These are phyloP conservation scores for Starmerella khaoyaiensis DNA, from an alignment of 805 yeast genomes.

Conservation along the genomic window DNA sequence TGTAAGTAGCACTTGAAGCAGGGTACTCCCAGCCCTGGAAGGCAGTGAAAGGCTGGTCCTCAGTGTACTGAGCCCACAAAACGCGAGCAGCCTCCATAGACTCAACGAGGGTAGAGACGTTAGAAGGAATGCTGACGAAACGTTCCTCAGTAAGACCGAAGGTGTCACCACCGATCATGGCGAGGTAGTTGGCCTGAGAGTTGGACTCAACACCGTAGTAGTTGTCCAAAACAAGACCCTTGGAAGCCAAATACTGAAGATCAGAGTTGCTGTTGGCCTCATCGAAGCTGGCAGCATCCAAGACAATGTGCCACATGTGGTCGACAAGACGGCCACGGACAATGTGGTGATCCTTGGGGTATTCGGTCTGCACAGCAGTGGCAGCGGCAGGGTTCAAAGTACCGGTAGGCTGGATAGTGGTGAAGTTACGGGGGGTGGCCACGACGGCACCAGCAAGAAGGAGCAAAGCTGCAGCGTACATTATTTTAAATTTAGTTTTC, in stretches of 20 bases:
- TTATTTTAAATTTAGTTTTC: constrained; percentile 1
- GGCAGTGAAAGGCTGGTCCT: constrained; percentile 42
- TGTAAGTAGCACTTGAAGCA: constrained; percentile 34
- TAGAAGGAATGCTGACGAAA: constrained; percentile 34
- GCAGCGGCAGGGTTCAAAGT: constrained; percentile 25
- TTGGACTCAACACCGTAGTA: constrained; percentile 43
- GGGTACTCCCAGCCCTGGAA: constrained; percentile 37
- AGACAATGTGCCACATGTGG: constrained; percentile 33
- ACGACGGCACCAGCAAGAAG: constrained; percentile 20
- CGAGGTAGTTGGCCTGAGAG: constrained; percentile 43
- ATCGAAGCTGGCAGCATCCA: constrained; percentile 40
- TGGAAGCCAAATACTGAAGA: constrained; percentile 30
- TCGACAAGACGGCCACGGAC: constrained; percentile 23
- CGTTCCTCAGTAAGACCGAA: constrained; percentile 37
- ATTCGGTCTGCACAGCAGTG: constrained; percentile 24
- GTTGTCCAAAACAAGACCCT: constrained; percentile 38
- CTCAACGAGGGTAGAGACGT: constrained; percentile 39
- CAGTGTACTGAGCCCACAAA: constrained; percentile 44
- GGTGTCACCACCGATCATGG: constrained; percentile 40
- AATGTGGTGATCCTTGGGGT: constrained; percentile 25
- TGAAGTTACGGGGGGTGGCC: constrained; percentile 22
- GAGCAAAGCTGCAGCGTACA: constrained; percentile 16
- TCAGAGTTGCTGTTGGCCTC: constrained; percentile 38
- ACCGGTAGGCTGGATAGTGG: constrained; percentile 24
- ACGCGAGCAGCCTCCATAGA: constrained; percentile 35